These are phyloP conservation scores for Ceratobasidium sp. DNA, from an alignment of 1,284 basidiomycete genomes.

Conservation along the genomic window DNA sequence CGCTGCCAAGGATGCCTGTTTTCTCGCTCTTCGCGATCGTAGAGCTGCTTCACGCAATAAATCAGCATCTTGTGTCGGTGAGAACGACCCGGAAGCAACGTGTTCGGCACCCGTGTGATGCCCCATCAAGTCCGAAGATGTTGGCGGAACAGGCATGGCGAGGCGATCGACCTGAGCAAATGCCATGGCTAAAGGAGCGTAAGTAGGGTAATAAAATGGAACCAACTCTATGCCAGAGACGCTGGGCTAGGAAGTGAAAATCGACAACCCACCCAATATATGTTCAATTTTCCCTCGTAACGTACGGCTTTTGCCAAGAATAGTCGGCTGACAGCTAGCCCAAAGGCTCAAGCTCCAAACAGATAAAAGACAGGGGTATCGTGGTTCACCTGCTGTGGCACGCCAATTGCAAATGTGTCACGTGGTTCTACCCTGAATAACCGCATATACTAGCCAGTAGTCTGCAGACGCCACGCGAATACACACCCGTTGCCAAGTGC, in stretches of 20 bases:
- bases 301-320: not conserved
- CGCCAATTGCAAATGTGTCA: not conserved
- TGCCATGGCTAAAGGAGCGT: not conserved
- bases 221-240: not conserved
- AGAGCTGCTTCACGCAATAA: slow-evolving; percentile 27
- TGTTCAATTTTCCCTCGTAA: not conserved
- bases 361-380: not conserved
- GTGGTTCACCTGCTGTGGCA: not conserved
- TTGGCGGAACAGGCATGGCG: not conserved
- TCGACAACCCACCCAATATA: not conserved
- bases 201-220: not conserved
- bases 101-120: slow-evolving; percentile 16
- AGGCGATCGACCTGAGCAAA: slow-evolving; percentile 30
- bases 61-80: slow-evolving; percentile 30
- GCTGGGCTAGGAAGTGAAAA: not conserved
- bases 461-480: not conserved
- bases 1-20: not conserved
- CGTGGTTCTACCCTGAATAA: slow-evolving; percentile 5
- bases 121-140: not conserved
- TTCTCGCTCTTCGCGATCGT: slow-evolving; percentile 22
- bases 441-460: not conserved
- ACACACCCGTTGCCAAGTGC: not conserved
- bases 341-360: not conserved
- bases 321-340: not conserved
- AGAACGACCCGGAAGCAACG: slow-evolving; percentile 23